These are phyloP conservation scores for Diaporthe sp. DNA, from an alignment of 2,329 filamentous ascomycete genomes.

Conservation along the genomic window DNA sequence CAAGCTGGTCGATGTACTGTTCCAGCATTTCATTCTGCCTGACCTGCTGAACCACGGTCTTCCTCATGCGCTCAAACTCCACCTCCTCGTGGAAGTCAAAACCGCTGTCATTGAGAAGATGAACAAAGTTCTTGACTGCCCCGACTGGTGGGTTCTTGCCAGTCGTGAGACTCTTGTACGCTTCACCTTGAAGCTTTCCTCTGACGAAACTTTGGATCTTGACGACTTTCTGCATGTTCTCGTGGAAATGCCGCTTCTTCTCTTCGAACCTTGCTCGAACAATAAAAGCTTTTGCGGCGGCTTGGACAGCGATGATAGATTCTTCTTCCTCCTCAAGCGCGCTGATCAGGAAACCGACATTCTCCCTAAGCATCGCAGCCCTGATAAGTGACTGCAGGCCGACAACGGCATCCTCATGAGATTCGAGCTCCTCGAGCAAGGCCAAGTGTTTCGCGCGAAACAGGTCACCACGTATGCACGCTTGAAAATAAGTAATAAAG, in stretches of 20 bases:
- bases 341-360: conserved; percentile 78
- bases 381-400: conserved; percentile 80
- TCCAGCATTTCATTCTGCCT: conserved; percentile 97
- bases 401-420: conserved; percentile 73
- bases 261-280: conserved; percentile 82
- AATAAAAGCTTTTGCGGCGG: conserved; percentile 77
- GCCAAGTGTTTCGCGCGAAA: conserved; percentile 69
- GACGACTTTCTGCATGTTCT: conserved; percentile 99
- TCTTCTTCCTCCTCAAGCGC: conserved; percentile 87
- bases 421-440: conserved; percentile 76
- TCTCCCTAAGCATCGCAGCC: conserved; percentile 80
- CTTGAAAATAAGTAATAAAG: conserved; percentile 72
- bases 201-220: conserved; percentile 98
- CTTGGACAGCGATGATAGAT: conserved; percentile 79
- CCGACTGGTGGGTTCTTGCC: conserved; percentile 97
- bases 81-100: conserved; percentile 99
- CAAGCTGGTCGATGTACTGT: conserved; percentile 97
- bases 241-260: conserved; percentile 88
- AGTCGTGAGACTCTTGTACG: conserved; percentile 95
- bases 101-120: conserved; percentile 96
- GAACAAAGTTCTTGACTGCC: conserved; percentile 97
- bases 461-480: conserved; percentile 72
- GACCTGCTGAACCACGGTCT: conserved; percentile 97
- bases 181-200: conserved; percentile 94
- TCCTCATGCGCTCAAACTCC: conserved; percentile 93